phyloP scores from a whole-genome alignment of 1,139 yeast species.

The Hemisphaericaspora xylanilytica region DNA sequence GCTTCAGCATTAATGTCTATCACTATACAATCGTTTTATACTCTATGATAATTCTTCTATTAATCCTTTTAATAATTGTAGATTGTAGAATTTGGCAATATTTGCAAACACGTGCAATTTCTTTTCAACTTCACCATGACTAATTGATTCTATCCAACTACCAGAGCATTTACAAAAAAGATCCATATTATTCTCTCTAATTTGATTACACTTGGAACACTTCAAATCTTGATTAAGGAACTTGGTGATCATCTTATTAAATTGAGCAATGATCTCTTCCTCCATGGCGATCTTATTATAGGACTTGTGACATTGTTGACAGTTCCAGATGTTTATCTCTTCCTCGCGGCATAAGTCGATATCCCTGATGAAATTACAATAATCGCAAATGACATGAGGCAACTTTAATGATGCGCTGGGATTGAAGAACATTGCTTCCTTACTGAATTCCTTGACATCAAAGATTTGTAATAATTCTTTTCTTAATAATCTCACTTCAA shows the following conservation, averaged over 20 bases:
- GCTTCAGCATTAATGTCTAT: too few relatives aligned
- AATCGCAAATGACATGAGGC: conserved; percentile 71
- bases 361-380: conserved; percentile 73
- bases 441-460: conserved; percentile 82
- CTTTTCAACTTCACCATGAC: conserved; percentile 43
- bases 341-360: conserved; percentile 78
- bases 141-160: conserved; percentile 63
- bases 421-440: conserved; percentile 68
- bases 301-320: conserved; percentile 64
- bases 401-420: conserved; percentile 72
- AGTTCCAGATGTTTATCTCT: conserved; percentile 54
- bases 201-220: conserved; percentile 72
- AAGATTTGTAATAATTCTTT: conserved; percentile 70
- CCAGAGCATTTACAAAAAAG: conserved; percentile 88
- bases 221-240: conserved; percentile 78
- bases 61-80: conserved; percentile 55
- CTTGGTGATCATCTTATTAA: conserved; percentile 52
- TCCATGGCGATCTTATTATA: conserved; percentile 72
- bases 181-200: conserved; percentile 69
- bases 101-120: conserved; percentile 51
- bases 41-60: conserved; percentile 29
- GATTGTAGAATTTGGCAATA: conserved; percentile 59
- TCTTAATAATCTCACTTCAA: conserved; percentile 74
- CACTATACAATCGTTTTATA: background rate
- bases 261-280: conserved; percentile 69